Evolutionary conservation across 1,284 basidiomycete genomes (phyloP).

Genomic region (Ustilago bromivora): DNA sequence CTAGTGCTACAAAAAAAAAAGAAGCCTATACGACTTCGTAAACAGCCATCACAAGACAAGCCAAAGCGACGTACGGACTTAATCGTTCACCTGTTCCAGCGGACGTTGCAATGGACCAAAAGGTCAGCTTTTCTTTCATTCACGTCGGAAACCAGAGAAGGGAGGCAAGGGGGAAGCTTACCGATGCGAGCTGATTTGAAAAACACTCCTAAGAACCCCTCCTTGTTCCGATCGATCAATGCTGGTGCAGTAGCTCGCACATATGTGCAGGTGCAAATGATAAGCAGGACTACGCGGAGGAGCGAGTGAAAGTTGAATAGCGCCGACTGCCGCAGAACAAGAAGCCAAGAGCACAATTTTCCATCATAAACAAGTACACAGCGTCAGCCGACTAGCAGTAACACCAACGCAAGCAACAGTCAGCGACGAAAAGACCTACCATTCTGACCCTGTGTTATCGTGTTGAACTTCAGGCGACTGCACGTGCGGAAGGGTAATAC

Average conservation of each 20-base stretch:
- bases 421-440: neutral
- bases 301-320: conserved; percentile 98
- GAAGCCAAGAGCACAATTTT: no score
- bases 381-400: no score
- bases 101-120: neutral
- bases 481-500: no score
- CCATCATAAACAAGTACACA: no score
- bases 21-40: conserved; percentile 53
- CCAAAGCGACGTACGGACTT: conserved; percentile 67
- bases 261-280: conserved; percentile 98
- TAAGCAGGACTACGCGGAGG: conserved; percentile 88
- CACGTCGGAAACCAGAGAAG: neutral
- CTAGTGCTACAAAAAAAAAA: conserved; percentile 14
- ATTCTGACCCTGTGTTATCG: neutral
- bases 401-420: no score
- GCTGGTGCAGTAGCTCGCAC: conserved; percentile 88
- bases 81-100: conserved; percentile 62
- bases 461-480: no score
- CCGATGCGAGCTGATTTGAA: conserved; percentile 68
- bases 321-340: conserved; percentile 78
- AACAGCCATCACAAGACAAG: conserved; percentile 67
- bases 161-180: conserved; percentile 26
- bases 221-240: conserved; percentile 91
- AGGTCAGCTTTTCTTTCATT: neutral
- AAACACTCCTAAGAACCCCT: conserved; percentile 74